Base-by-base conservation (phyloP, 2,329 filamentous ascomycete species). In the Hirsutella rhossiliensis region DNA sequence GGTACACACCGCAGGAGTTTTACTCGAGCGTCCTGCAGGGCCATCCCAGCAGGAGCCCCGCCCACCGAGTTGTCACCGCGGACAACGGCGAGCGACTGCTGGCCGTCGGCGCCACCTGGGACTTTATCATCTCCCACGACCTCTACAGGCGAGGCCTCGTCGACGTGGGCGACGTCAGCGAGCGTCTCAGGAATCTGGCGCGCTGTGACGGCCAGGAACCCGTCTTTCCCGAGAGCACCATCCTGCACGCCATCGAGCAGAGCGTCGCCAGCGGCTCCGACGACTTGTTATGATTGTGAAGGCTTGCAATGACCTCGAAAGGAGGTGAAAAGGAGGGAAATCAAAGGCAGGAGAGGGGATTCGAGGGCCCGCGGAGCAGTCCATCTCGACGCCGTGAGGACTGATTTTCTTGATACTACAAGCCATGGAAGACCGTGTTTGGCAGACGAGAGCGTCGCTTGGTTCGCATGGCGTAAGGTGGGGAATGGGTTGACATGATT, bases 191-290 rank as follows among this genome's bases (percentile, higher is more conserved):
- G 66, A 71, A 73, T 17, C 67, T 76, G 54, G 85, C 87, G 17
- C 78, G 81, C 55, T 95, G 88, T 59, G 85, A 96, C 62, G 89
- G 88, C 2, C 82, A 87, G 57, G 84, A 89, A 0, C 89, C 89
- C 2, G 88, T 92, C 36, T 95, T 95, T 54, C 81, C 84, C 48
- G 89, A 95, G 61, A 67, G 74, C 20, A 76, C 78, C 38, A 82
- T 97, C 15, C 62, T 79, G 38, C 68, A 72, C 48, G 87, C 86
- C 15, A 89, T 97, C 50, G 76, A 87, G 60, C 75, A 83, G 54
- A 90, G 87, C 56, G 81, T 84, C 28, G 79, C 81, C 19, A 80
- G 78, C 52, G 84, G 84, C 17, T 84, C 78, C 39, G 87, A 95
- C 61, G 86, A 92, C 60, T 69, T 94, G 47, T 54, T 74, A 45